Base-by-base conservation (phyloP, 2,329 filamentous ascomycete genomes). In the Neonectria coccinea region DNA sequence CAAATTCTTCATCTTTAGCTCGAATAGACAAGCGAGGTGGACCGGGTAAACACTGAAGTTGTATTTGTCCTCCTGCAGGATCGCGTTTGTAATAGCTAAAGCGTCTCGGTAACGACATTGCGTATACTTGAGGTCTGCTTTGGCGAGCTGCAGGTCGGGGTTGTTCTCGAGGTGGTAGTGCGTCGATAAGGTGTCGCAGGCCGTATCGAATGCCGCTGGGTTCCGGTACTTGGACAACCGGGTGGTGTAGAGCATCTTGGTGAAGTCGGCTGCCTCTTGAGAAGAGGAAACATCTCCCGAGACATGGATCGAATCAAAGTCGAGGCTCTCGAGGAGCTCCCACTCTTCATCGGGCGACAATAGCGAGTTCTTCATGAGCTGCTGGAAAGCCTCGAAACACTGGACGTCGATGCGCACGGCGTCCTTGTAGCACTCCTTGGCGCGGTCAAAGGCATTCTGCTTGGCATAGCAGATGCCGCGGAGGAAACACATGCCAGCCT, bases 351-450 rank as follows among this genome's bases (percentile, higher is more conserved):
- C 90, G 0, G 94, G 94, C 52, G 88, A 89, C 88, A 99, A 92
- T 66, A 99, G 85, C 20, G 92, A 92, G 81, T 99, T 99, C 81
- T 94, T 93, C 90, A 98, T 97, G 59, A 99, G 87, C 82, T 98
- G 94, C 73, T 97, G 94, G 76, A 99, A 98, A 0, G 96, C 96
- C 79, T 99, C 96, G 76, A 97, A 98, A 80, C 96, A 99, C 78
- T 97, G 94, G 4, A 98, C 94, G 76, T 99, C 96, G 75, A 99
- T 97, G 66, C 92, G 89, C 50, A 98, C 94, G 2, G 96, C 96
- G 74, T 97, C 93, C 82, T 97, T 98, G 85, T 98, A 99, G 81
- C 96, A 98, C 74, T 98, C 94, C 78, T 97, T 97, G 56, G 96
- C 96, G 36, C 94, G 90, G 77, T 99, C 96, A 74, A 98, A 98